A percentile compares a stretch with the other conserved stretches of the same genome.
These are phyloP conservation scores for Toxicodendron radicans DNA, from an alignment of 345 rosid genomes.

Conservation along the genomic window DNA sequence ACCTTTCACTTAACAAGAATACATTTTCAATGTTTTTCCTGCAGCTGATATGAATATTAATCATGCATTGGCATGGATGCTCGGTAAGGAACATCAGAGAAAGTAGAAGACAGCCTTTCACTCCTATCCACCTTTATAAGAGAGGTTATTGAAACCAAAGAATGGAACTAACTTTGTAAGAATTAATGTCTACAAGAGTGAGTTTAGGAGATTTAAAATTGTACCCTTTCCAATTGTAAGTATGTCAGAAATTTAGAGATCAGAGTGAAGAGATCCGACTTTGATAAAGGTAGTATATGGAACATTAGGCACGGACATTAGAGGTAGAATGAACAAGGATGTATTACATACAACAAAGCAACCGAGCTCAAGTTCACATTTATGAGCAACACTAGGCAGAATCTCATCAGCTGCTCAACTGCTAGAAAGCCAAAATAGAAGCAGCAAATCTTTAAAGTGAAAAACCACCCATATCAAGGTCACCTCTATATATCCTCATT, in stretches of 20 bases:
- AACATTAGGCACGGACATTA: not conserved
- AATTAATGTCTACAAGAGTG: not conserved
- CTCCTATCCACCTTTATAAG: not conserved
- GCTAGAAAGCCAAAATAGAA: not conserved
- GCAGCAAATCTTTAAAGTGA: not conserved
- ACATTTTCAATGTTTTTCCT: constrained; percentile 7
- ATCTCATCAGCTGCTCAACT: constrained; percentile 5
- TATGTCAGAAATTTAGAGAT: not conserved
- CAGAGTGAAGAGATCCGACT: not conserved
- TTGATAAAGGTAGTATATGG: not conserved
- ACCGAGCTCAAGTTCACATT: not conserved
- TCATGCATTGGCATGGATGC: not conserved
- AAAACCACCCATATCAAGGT: not conserved
- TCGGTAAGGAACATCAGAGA: not conserved
- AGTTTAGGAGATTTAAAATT: not conserved
- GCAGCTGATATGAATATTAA: constrained; percentile 11
- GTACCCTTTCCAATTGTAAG: not conserved
- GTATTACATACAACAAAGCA: not conserved
- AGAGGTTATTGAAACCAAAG: not conserved
- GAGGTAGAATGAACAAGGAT: not conserved
- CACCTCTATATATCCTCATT: not conserved
- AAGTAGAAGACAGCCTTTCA: constrained; percentile 12
- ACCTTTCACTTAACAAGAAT: constrained; percentile 4
- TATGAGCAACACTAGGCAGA: not conserved
- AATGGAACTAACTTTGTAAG: not conserved